Evolutionary conservation across 2,329 filamentous ascomycete species (phyloP), one percentile per base, ranked within the genome.

Genomic region (Dothiorella sarmentorum): DNA sequence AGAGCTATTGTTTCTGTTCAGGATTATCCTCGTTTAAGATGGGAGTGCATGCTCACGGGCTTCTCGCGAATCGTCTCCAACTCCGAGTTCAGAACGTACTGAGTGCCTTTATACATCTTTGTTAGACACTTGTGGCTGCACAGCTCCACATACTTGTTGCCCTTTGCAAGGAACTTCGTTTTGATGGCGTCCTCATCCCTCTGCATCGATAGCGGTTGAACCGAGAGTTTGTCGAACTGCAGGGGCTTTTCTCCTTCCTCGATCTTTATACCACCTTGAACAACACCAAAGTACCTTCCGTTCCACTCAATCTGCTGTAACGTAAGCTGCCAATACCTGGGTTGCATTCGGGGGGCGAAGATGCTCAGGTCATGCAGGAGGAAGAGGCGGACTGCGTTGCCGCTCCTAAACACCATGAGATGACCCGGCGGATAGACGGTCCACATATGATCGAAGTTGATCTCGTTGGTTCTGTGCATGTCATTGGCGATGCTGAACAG

Each of bases 401-500:
- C 35, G n/a, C 35, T n/a, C 35, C 35, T 17, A 9, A 18, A 63
- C 59, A 4, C 67, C 56, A 73, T 51, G 18, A 62, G 63, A 1
- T 65, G 37, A 2, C 68, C 66, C 4, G 75, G 75, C 29, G 75
- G 68, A 58, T 75, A 77, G 4, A 78, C 64, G 0, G 74, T 76
- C 76, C 76, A 79, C 3, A 79, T 65, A 43, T 73, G 66, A 15
- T 74, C 68, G 60, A 74, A 78, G 2, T 69, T 73, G 64, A 76
- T 74, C 26, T 76, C 71, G 6, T 67, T 64, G 57, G 75, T 73
- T 38, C 64, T 69, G 33, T 69, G 69, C 65, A 74, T 69, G 31
- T 78, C 76, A 22, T 69, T 68, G 2, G 72, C 71, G 1, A 68
- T 67, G 6, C 76, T 73, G 37, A 77, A 74, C 26, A 74, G 64